Evolutionary conservation across 345 rosid species (phyloP).

Genomic region (Leavenworthia alabamica): DNA sequence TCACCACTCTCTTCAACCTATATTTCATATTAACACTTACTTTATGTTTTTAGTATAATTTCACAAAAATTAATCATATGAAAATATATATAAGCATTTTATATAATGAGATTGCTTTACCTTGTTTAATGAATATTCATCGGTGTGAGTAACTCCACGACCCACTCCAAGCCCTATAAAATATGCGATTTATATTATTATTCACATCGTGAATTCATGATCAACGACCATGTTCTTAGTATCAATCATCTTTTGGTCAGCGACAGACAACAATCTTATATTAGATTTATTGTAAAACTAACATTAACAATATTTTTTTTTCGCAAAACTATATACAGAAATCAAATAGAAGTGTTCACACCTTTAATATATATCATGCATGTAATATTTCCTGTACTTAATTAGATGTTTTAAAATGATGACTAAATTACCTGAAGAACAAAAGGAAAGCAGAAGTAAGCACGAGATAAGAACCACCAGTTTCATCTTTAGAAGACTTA

Average conservation of each 20-base stretch:
- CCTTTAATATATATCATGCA: neutral
- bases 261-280: neutral
- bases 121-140: conserved; percentile 3
- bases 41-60: neutral
- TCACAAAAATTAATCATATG: neutral
- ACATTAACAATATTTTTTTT: neutral
- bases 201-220: too few species aligned
- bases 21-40: neutral
- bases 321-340: neutral
- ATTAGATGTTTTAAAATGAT: neutral
- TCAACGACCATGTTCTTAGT: neutral
- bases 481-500: neutral
- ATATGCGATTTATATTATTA: neutral
- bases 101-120: neutral
- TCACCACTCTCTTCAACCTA: neutral
- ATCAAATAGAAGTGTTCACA: neutral
- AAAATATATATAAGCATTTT: neutral
- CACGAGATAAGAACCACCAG: neutral
- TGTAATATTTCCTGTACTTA: neutral
- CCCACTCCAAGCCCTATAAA: neutral
- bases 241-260: neutral
- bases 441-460: conserved; percentile 5
- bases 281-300: neutral
- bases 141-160: neutral
- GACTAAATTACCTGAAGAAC: conserved; percentile 12